These are phyloP conservation scores for Ceratobasidium sp. DNA, from an alignment of 1,284 basidiomycete genomes.

Conservation along the genomic window DNA sequence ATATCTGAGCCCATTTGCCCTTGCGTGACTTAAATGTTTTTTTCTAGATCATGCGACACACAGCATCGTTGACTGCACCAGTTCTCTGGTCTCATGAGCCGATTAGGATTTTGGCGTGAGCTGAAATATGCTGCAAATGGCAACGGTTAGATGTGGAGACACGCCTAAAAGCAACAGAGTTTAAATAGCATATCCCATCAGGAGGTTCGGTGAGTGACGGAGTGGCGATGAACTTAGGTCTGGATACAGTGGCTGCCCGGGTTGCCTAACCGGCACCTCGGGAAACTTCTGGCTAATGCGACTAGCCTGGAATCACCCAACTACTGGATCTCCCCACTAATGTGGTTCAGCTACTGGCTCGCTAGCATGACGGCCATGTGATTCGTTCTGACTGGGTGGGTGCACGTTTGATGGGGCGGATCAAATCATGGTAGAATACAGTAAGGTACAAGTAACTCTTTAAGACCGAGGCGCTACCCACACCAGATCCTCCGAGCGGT, in stretches of 20 bases:
- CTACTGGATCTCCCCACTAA: background rate
- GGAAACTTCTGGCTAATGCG: background rate
- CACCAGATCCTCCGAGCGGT: constrained; percentile 29
- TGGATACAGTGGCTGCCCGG: background rate
- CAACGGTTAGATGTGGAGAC: background rate
- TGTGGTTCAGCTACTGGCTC: background rate
- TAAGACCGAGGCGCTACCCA: constrained; percentile 43
- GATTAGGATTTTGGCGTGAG: background rate
- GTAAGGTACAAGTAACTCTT: background rate
- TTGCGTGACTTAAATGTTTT: background rate
- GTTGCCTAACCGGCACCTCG: background rate
- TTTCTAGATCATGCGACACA: background rate
- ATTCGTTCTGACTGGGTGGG: constrained; percentile 1
- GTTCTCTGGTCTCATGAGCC: background rate
- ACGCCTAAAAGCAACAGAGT: background rate
- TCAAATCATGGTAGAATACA: constrained; percentile 15
- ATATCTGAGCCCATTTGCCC: too few species aligned
- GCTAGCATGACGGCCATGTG: background rate
- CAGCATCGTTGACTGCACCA: background rate
- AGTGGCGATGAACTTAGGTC: background rate
- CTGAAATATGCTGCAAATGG: background rate
- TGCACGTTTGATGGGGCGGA: background rate
- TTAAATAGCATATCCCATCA: background rate
- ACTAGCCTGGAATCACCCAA: background rate
- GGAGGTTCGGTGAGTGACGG: background rate